Base-by-base conservation (phyloP, 257 asterid species). In the Nicotiana undulata region DNA sequence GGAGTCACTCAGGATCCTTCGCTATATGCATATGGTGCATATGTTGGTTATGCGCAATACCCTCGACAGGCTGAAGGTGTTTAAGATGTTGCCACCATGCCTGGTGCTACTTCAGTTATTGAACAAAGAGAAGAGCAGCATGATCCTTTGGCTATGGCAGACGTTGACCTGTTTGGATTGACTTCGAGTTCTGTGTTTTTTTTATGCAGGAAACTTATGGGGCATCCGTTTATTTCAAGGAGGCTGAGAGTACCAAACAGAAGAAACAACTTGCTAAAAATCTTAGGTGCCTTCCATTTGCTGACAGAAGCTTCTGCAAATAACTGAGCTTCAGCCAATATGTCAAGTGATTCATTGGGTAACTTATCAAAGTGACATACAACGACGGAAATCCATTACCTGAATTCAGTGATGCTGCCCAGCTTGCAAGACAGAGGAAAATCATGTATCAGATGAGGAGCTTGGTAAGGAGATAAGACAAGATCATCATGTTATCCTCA, bases 111-210 rank as follows among this genome's bases (percentile, higher is more conserved):
- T 80, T 90, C 91, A 77, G 85, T 90, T n/a, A 60, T 86, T 83
- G 98, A 95, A 84, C 97, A 90, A 37, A 82, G 93, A 28, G 98
- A 95, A 75, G 98, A 92, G 81, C 74, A 82, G 22, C 86, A 86
- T 28, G 99, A 93, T 86, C 99, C 98, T 81, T 86, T 95, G 94
- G 96, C 94, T 44, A 81, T 95, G 80, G 97, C 97, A 2, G 94
- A 90, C 31, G 98, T 93, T 79, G 97, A 95, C 92, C 92, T n/a
- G n/a, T n/a, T n/a, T n/a, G n/a, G n/a, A n/a, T n/a, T n/a, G n/a
- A n/a, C n/a, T n/a, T n/a, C n/a, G n/a, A n/a, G n/a, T n/a, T n/a
- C n/a, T n/a, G n/a, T n/a, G n/a, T n/a, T n/a, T n/a, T n/a, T n/a
- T n/a, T n/a, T n/a, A 90, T 95, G 98, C 96, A 89, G 88, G 93